Evolutionary conservation across 2,329 filamentous ascomycete species (phyloP).

Genomic region (Neofusicoccum ribis): DNA sequence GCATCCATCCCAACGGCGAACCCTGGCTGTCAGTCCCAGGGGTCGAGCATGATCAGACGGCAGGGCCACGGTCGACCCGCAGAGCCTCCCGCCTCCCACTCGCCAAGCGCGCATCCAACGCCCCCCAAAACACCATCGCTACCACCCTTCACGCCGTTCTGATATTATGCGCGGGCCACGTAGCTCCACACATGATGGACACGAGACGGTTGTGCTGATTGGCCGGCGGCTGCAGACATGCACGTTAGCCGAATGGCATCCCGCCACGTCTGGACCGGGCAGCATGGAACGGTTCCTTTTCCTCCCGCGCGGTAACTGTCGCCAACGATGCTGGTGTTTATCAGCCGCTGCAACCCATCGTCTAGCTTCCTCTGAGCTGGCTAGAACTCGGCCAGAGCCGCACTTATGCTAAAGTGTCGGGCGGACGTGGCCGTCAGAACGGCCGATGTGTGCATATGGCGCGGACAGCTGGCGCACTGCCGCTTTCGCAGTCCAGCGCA

Average conservation of each 20-base stretch:
- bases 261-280: not conserved
- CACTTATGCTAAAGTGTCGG: not conserved
- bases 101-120: not conserved
- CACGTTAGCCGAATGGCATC: slow-evolving; percentile 7
- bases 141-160: not conserved
- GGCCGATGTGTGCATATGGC: not conserved
- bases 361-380: not conserved
- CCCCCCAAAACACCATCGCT: not conserved
- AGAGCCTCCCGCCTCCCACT: too few species aligned
- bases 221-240: not conserved
- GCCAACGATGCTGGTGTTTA: not conserved
- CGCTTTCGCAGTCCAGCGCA: not conserved
- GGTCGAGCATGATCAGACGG: not conserved
- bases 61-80: not conserved
- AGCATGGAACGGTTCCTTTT: not conserved
- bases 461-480: not conserved
- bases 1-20: too few species aligned
- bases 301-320: not conserved
- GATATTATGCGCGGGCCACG: slow-evolving; percentile 2
- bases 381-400: not conserved
- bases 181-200: slow-evolving; percentile 5
- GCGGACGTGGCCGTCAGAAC: slow-evolving; percentile 7
- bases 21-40: too few species aligned
- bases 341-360: not conserved
- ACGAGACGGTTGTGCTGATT: not conserved